Base-by-base conservation (phyloP, 352 stramenopile genomes). In the Phytophthora ohioensis region DNA sequence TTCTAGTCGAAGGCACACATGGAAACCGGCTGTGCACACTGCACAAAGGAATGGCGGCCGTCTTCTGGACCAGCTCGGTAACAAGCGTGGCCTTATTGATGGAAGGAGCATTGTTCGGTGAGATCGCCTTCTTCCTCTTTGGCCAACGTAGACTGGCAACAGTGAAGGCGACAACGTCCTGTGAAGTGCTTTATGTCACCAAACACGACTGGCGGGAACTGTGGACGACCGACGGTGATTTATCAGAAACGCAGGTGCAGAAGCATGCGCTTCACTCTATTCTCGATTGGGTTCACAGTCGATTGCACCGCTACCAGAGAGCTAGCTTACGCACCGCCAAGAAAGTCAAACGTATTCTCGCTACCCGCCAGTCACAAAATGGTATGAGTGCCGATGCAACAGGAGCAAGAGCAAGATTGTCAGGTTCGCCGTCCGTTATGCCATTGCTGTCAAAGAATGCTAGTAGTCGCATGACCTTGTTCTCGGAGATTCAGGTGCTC, bases 141-240 rank as follows among this genome's bases (percentile, higher is more conserved):
- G 48, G 55, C 0, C 83, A 92, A 61, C 80, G 73, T 13, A 76
- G 87, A 1, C 72, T 90, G 9, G 87, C 84, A 10, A 92, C 78
- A 4, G 85, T 94, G 6, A 81, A 81, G 34, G 87, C 87, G 0
- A 85, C 73, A 2, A 82, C 76, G 5, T 88, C 82, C 0, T 94
- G 84, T 41, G 85, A 92, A 53, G 71, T 93, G 11, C 64, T 93
- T 11, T 75, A 91, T 48, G 79, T 93, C 15, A 78, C 81, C 13
- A 90, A 90, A 53, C 72, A 86, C 41, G 75, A 80, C 11, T 93
- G 85, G 85, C 57, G 84, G 47, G 82, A 91, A 42, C 67, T 93
- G 1, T 93, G 85, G 85, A 78, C 60, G 12, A 67, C 61, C 1
- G 57, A 68, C 11, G 68, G 72, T 5, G 79, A 83, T 45, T 17